Evolutionary conservation across 2,329 filamentous ascomycete genomes (phyloP).

Genomic region (Colletotrichum siamense): DNA sequence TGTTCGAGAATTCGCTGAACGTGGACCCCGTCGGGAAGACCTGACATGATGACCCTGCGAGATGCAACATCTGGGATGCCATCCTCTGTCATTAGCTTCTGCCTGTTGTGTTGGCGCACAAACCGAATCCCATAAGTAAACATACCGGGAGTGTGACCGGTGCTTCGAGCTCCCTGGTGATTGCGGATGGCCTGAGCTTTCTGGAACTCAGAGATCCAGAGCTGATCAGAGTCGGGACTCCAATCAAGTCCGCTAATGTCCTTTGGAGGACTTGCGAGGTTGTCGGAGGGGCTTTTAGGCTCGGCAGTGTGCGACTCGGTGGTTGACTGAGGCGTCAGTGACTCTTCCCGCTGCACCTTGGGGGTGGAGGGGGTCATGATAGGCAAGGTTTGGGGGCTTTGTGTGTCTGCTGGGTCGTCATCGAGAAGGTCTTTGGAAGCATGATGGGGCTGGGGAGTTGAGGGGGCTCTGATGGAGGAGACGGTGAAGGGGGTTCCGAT

Average conservation of each 20-base stretch:
- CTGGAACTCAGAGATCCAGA: neutral
- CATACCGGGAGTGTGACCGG: conserved; percentile 2
- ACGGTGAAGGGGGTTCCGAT: neutral
- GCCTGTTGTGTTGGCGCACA: neutral
- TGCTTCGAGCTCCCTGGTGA: neutral
- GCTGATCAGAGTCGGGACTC: neutral
- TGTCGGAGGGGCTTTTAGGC: neutral
- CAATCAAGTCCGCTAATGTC: neutral
- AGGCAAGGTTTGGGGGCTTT: neutral
- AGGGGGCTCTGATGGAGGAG: neutral
- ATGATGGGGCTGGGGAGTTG: neutral
- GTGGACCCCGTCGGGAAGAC: conserved; percentile 3
- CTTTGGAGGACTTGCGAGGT: neutral
- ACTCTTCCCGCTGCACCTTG: neutral
- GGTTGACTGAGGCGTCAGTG: neutral
- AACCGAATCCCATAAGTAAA: conserved; percentile 15
- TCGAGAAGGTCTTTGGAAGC: neutral
- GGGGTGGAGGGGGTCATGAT: neutral
- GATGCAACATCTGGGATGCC: conserved; percentile 2
- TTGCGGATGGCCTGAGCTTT: neutral
- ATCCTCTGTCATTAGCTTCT: neutral
- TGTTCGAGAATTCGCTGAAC: conserved; percentile 13
- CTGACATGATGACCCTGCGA: conserved; percentile 15
- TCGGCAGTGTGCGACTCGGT: neutral
- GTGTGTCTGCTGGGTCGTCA: neutral